Evolutionary conservation across 2,329 filamentous ascomycete species (phyloP).

Genomic region (Alternaria arbusti): DNA sequence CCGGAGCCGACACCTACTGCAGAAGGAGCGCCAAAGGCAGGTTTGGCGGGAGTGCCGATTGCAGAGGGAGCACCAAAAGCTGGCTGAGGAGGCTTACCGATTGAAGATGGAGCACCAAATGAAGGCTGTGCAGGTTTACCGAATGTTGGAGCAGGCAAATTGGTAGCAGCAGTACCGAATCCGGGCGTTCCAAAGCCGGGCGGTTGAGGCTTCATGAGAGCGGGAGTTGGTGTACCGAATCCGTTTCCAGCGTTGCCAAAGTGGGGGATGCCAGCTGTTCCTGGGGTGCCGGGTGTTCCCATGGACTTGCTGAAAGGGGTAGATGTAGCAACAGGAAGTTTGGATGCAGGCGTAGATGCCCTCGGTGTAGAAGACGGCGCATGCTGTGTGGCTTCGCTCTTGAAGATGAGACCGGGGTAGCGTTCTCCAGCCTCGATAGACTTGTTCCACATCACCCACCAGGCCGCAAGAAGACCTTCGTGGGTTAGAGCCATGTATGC

Average conservation of each 20-base stretch:
- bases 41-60: conserved; percentile 21
- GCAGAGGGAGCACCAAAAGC: conserved; percentile 24
- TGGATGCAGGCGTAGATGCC: conserved; percentile 12
- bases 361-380: conserved; percentile 37
- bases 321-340: conserved; percentile 15
- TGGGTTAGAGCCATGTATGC: conserved; percentile 86
- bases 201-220: conserved; percentile 17
- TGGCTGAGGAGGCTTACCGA: conserved; percentile 24
- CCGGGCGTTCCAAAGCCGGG: conserved; percentile 33
- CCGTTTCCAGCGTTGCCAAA: conserved; percentile 10
- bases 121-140: conserved; percentile 26
- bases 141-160: conserved; percentile 18
- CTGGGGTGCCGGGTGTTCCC: conserved; percentile 31
- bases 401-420: conserved; percentile 72
- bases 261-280: conserved; percentile 22
- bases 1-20: conserved; percentile 25
- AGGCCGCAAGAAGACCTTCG: conserved; percentile 81
- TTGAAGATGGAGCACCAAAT: conserved; percentile 24
- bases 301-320: conserved; percentile 20
- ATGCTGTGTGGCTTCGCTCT: conserved; percentile 29
- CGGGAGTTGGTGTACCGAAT: conserved; percentile 11
- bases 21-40: conserved; percentile 38
- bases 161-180: conserved; percentile 22
- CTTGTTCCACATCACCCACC: conserved; percentile 93
- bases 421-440: conserved; percentile 76